These are phyloP conservation scores for Zalaria sp. DNA, from an alignment of 2,329 filamentous ascomycete genomes.

Conservation along the genomic window DNA sequence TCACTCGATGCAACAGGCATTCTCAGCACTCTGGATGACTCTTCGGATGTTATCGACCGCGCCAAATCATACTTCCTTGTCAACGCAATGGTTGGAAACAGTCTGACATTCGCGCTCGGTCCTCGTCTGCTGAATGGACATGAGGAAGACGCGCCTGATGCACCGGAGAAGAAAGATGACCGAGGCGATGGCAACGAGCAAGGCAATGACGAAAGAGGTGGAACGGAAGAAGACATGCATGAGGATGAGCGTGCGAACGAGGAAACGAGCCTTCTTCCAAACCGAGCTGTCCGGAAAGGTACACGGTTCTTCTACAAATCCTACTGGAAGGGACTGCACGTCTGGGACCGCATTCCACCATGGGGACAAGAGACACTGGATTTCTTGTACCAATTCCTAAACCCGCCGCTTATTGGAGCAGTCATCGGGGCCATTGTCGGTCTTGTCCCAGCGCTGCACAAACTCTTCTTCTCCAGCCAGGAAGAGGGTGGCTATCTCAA, in stretches of 20 bases:
- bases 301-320: slow-evolving; percentile 18
- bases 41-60: slow-evolving; percentile 36
- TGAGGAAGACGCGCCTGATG: slow-evolving; percentile 26
- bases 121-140: slow-evolving; percentile 40
- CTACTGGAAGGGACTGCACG: slow-evolving; percentile 19
- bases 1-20: slow-evolving; percentile 43
- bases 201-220: slow-evolving; percentile 12
- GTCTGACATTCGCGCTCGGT: slow-evolving; percentile 49
- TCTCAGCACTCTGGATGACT: slow-evolving; percentile 31
- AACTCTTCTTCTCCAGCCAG: slow-evolving; percentile 44
- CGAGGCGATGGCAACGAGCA: slow-evolving; percentile 15
- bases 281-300: slow-evolving; percentile 16
- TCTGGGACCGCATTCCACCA: slow-evolving; percentile 21
- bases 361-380: slow-evolving; percentile 26
- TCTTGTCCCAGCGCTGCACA: slow-evolving; percentile 43
- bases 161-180: slow-evolving; percentile 9
- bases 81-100: slow-evolving; percentile 49
- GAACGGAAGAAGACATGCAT: slow-evolving; percentile 5
- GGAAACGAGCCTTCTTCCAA: slow-evolving; percentile 37
- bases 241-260: slow-evolving; percentile 23
- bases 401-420: slow-evolving; percentile 48
- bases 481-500: slow-evolving; percentile 49
- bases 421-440: slow-evolving; percentile 45
- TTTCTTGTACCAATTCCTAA: slow-evolving; percentile 39
- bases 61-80: slow-evolving; percentile 54